A percentile compares a stretch with the other conserved stretches of the same genome.
These are phyloP conservation scores for Acmispon strigosus DNA, from an alignment of 306 rosid species.

Conservation along the genomic window DNA sequence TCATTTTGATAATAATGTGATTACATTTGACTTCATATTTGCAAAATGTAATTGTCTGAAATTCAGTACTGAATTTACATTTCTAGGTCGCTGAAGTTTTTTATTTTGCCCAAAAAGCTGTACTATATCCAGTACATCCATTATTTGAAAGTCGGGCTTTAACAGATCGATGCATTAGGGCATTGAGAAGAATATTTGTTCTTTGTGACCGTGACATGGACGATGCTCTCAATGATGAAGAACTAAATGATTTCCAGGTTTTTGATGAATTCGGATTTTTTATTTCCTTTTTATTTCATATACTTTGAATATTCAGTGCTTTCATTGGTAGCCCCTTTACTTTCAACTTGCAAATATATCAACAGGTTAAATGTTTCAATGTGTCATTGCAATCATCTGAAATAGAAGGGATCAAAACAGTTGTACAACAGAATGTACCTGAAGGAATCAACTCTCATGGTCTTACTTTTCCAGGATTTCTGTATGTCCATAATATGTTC, in stretches of 20 bases:
- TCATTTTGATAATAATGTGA: background rate
- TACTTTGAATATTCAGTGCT: constrained; percentile 13
- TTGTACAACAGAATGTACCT: constrained; percentile 66
- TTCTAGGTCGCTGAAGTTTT: constrained; percentile 85
- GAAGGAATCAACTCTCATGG: constrained; percentile 80
- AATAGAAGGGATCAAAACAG: constrained; percentile 54
- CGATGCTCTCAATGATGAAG: constrained; percentile 77
- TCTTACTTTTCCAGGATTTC: constrained; percentile 78
- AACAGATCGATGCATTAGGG: constrained; percentile 65
- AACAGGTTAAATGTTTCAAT: constrained; percentile 73
- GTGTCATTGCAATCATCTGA: constrained; percentile 69
- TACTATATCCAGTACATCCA: constrained; percentile 81
- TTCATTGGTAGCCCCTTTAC: background rate
- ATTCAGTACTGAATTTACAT: constrained; percentile 17
- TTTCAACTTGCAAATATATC: constrained; percentile 19
- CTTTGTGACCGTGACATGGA: constrained; percentile 89
- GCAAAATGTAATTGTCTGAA: constrained; percentile 11
- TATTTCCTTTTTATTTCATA: background rate
- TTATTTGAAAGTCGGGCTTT: constrained; percentile 61
- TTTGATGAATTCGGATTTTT: constrained; percentile 13
- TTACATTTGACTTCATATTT: background rate
- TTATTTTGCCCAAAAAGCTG: constrained; percentile 85
- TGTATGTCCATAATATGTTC: constrained; percentile 65
- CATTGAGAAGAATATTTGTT: constrained; percentile 81
- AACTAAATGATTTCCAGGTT: constrained; percentile 94